Evolutionary conservation across 2,329 filamentous ascomycete species (phyloP), one percentile per base, ranked within the genome.

Genomic region (Colletotrichum sublineola): DNA sequence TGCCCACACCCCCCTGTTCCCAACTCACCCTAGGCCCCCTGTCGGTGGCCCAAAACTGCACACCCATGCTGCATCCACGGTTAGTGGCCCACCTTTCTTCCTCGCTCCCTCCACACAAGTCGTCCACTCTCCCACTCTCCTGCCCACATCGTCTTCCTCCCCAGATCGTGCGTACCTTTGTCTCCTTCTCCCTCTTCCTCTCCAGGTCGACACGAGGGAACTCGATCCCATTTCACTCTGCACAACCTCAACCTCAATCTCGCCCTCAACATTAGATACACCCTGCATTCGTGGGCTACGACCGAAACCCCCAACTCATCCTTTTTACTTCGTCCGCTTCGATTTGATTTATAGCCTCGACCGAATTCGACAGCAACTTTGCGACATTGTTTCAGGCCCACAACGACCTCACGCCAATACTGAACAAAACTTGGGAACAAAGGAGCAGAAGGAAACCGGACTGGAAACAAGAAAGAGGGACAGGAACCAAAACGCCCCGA

Each of bases 61-160:
- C 68, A 68, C 57, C 48, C 50, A 18, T 53, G 20, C 65, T 72
- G 69, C 65, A 72, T 46, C 69, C 69, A 63, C 58, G 65, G 48
- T 20, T 38, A 5, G 18, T n/a, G 65, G 20, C 38, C 69, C 69
- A 72, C 69, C 38, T 24, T 57, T 29, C 36, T 48, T 63, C 46
- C 52, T 68, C 64, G 42, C 64, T 68, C 69, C 31, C 69, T 72
- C 69, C 69, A 63, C 69, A 63, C 65, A 55, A 52, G 48, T 63
- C 58, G 38, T 36, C 58, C 65, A 63, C 65, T 63, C 65, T 61
- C 64, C 68, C 61, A 69, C 67, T 50, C 56, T 33, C 48, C 57
- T 48, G 46, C 65, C 69, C 69, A 72, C 69, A 68, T 72, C 69
- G 69, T 72, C 65, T 63, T 64, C 52, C 56, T 67, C 69, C 68